Base-by-base conservation (phyloP, 495 filamentous ascomycete species). In the Trichoderma erinaceum region DNA sequence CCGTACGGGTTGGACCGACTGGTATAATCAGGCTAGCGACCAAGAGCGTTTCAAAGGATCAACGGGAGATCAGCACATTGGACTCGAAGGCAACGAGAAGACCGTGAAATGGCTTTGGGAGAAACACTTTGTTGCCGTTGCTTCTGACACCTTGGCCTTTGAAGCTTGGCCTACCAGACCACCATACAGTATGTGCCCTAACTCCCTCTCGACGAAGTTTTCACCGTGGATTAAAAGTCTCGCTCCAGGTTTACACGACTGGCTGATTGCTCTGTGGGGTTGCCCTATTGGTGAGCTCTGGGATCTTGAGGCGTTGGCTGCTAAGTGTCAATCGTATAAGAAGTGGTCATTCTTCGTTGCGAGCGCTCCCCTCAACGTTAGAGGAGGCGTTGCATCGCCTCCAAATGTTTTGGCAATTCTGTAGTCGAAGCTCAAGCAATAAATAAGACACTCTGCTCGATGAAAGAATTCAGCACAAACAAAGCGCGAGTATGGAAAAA, bases 241-340 rank as follows among this genome's bases (percentile, higher is more conserved):
- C n/a, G n/a, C n/a, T n/a, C n/a, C 7, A 82, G 85, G 74, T 67
- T 77, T 92, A 23, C 89, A 91, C 72, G 81, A 87, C 70, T 86
- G 84, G 70, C 77, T 91, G 7, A 73, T 92, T 15, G 84, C 86
- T 44, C 74, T 87, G 69, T 92, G 89, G 82, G 90, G 85, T 1
- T 78, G 84, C 75, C 80, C 82, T 0, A 82, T 89, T 43, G 87
- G 86, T 5, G 87, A 89, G 74, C 77, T 89, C 7, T 89, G 86
- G 84, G 83, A 88, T 73, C 75, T 89, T 21, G 63, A 64, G 18
- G 63, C 23, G 7, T 35, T 64, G 63, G 32, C 21, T 38, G 18
- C 21, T 7, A 8, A 6, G 0, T 74, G 73, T 43, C 38, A 68
- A 44, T 68, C 35, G 46, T 29, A 73, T 66, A 67, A 70, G n/a